Evolutionary conservation across 2,329 filamentous ascomycete genomes (phyloP).

Genomic region (Xylariaceae sp.): DNA sequence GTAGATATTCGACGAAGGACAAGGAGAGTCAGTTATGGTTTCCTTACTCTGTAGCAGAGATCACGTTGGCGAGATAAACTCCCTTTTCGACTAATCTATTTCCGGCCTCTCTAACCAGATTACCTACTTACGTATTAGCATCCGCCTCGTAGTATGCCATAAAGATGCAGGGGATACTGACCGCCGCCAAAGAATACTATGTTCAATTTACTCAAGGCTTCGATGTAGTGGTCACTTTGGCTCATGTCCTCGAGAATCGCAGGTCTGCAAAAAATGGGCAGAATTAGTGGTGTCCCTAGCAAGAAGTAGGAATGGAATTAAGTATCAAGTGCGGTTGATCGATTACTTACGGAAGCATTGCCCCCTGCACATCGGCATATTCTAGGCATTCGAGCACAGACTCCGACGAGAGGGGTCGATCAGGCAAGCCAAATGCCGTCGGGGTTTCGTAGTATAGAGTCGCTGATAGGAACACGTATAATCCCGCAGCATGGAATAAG

Average conservation of each 20-base stretch:
- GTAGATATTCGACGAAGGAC: neutral
- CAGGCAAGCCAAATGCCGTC: conserved; percentile 29
- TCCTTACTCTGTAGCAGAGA: conserved; percentile 51
- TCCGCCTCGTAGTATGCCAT: conserved; percentile 1
- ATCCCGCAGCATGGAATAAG: conserved; percentile 39
- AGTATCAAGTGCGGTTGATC: neutral
- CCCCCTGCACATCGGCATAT: conserved; percentile 27
- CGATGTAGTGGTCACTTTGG: conserved; percentile 40
- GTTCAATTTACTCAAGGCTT: conserved; percentile 44
- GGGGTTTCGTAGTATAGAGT: conserved; percentile 32
- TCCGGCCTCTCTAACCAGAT: conserved; percentile 47
- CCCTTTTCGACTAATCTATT: conserved; percentile 47
- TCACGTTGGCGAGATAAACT: conserved; percentile 45
- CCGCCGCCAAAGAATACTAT: conserved; percentile 49
- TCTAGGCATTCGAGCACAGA: conserved; percentile 30
- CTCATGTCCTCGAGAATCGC: conserved; percentile 53
- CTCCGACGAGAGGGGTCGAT: conserved; percentile 36
- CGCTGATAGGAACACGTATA: conserved; percentile 33
- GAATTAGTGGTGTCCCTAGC: neutral
- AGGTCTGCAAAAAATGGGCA: conserved; percentile 37
- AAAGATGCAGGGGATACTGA: conserved; percentile 27
- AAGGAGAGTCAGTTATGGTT: neutral
- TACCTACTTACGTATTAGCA: conserved; percentile 38
- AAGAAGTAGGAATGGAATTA: neutral
- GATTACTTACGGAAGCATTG: conserved; percentile 32